Percentiles rank a stretch among this genome's conserved stretches.
Conservation (phyloP, 2,329 filamentous ascomycete species). For the Claviceps humidiphila region DNA sequence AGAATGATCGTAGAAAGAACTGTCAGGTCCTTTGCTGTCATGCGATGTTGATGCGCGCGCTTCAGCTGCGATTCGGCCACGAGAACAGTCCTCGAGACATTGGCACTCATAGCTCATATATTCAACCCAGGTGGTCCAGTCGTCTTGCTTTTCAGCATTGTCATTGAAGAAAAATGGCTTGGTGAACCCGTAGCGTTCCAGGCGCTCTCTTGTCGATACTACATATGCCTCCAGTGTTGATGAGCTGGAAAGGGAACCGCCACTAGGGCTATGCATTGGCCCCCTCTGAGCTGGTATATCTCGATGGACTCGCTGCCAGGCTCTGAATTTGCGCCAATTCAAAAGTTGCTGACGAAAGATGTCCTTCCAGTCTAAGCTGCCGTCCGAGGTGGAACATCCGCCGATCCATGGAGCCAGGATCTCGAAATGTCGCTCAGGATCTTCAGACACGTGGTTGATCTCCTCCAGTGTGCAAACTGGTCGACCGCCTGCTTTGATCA, state of each 20-base stretch:
- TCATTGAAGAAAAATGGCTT: conserved; percentile 1
- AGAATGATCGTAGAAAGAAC: background rate
- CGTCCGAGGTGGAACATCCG: background rate
- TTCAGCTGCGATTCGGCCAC: background rate
- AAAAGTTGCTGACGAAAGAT: conserved; percentile 3
- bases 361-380: conserved; percentile 3
- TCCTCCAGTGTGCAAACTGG: conserved; percentile 3
- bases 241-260: background rate
- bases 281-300: background rate
- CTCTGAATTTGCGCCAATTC: conserved; percentile 4
- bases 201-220: background rate
- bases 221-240: background rate
- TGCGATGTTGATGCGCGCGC: background rate
- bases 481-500: conserved; percentile 2
- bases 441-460: background rate
- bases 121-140: conserved; percentile 5
- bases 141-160: conserved; percentile 1
- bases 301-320: conserved; percentile 3
- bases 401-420: conserved; percentile 1
- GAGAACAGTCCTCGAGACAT: conserved; percentile 1
- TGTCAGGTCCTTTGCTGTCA: too few relatives aligned
- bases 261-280: background rate
- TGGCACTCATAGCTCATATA: conserved; percentile 5
- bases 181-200: conserved; percentile 2
- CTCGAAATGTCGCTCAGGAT: background rate